Evolutionary conservation across 2,329 filamentous ascomycete species (phyloP), one percentile per base, ranked within the genome.

Genomic region (Trichoderma sp.): DNA sequence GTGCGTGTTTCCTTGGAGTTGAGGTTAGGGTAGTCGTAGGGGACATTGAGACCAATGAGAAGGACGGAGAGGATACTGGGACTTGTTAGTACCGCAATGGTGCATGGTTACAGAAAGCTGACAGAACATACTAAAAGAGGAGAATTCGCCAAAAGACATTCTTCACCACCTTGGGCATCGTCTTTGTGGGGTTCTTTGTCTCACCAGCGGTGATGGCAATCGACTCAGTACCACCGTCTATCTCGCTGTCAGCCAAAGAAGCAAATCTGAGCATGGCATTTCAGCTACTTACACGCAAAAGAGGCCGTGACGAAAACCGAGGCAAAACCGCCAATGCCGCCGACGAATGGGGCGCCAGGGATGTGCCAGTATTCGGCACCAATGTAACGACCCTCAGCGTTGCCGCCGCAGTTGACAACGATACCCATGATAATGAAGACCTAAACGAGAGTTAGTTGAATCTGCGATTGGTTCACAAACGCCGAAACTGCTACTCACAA

Each of bases 151-250:
- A 91, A 76, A 91, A 90, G 51, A 90, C 88, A 70, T 91, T 91
- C 74, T 88, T 88, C 60, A 91, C 87, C 3, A 91, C 90, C 3
- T 85, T 84, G 1, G 90, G 90, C 39, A 92, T 81, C 71, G 85
- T 90, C 74, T 84, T 85, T 21, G 87, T 84, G 0, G 90, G 90
- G 74, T 91, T 84, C 74, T 87, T 88, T 2, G 90, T 91, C 78
- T 92, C 90, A 57, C 89, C 89, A 1, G 89, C 89, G 0, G 90
- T 91, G 71, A 91, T 89, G 65, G 88, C 89, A 63, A 91, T 90
- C 39, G 86, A 88, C 78, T 91, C 89, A 3, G 88, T 90, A 67
- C 89, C 90, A 39, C 80, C 80, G 39, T 81, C 80, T 81, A 9
- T 5, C 21, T 2, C 3, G 11, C 8, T 51, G 56, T 69, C 12